phyloP scores from a whole-genome alignment of 371 early-diverging fungal species.

The Rhizopus microsporus region DNA sequence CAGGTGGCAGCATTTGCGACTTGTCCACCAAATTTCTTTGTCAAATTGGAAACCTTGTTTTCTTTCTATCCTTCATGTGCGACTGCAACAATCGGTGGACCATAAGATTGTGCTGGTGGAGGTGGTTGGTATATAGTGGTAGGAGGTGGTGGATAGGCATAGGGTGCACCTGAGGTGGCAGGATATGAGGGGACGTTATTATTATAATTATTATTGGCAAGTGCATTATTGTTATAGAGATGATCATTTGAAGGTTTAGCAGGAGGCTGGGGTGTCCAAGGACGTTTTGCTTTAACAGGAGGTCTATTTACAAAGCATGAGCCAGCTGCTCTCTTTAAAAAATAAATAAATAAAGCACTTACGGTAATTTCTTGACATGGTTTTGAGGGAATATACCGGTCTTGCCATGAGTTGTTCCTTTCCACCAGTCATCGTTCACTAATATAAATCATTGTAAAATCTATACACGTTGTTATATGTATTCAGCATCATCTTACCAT shows the following conservation, averaged over 20 bases:
- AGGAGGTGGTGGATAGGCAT: slow-evolving; percentile 52
- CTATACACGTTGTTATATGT: neutral
- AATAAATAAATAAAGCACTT: slow-evolving; percentile 13
- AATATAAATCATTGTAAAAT: neutral
- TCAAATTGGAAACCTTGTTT: slow-evolving; percentile 35
- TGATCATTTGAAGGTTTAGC: slow-evolving; percentile 13
- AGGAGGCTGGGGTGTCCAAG: slow-evolving; percentile 16
- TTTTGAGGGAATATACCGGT: slow-evolving; percentile 55
- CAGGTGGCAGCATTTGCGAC: slow-evolving; percentile 47
- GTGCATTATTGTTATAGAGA: neutral
- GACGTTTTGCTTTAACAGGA: slow-evolving; percentile 24
- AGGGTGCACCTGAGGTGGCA: slow-evolving; percentile 23
- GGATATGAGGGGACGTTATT: neutral
- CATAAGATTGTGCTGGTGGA: slow-evolving; percentile 22
- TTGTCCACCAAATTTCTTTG: slow-evolving; percentile 44
- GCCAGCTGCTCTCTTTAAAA: neutral
- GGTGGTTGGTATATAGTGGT: slow-evolving; percentile 41
- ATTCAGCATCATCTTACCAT: slow-evolving; percentile 31
- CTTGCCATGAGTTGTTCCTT: slow-evolving; percentile 42
- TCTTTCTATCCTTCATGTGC: slow-evolving; percentile 16
- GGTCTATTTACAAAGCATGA: slow-evolving; percentile 9
- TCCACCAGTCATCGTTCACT: slow-evolving; percentile 59
- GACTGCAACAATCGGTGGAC: slow-evolving; percentile 6
- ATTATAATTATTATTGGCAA: neutral
- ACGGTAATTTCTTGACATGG: slow-evolving; percentile 46